A percentile compares a stretch with the other conserved stretches of the same genome.
Evolutionary conservation across 345 rosid species (phyloP).

Genomic region (Litchi chinensis): DNA sequence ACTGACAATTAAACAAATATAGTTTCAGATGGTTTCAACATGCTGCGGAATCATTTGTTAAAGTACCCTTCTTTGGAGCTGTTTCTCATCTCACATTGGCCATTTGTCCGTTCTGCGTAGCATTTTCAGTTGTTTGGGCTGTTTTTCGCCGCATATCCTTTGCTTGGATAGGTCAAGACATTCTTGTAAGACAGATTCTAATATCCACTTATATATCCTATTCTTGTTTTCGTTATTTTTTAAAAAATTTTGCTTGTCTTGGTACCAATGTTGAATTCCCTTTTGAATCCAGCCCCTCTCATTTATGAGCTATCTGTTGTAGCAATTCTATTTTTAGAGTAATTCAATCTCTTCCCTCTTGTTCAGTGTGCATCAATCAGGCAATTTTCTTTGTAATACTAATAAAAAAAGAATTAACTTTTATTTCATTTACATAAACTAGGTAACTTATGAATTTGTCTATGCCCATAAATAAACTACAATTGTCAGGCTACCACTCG

Average conservation of each 20-base stretch:
- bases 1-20: slow-evolving; percentile 48
- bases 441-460: neutral
- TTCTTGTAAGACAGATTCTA: slow-evolving; percentile 69
- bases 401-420: neutral
- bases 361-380: neutral
- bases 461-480: neutral
- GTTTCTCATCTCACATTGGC: slow-evolving; percentile 86
- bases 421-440: neutral
- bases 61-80: slow-evolving; percentile 84
- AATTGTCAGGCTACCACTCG: neutral
- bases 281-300: neutral
- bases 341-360: neutral
- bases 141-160: slow-evolving; percentile 57
- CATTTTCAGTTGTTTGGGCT: slow-evolving; percentile 93
- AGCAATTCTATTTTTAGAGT: neutral
- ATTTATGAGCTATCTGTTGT: neutral
- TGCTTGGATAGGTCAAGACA: slow-evolving; percentile 99
- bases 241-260: neutral
- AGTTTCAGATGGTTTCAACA: slow-evolving; percentile 93
- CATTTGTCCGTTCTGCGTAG: slow-evolving; percentile 88
- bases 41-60: slow-evolving; percentile 72
- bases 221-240: neutral
- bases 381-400: neutral
- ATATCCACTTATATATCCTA: neutral
- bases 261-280: neutral